Conservation (phyloP, 768 basidiomycete genomes). For the Tulasnella sp. region DNA sequence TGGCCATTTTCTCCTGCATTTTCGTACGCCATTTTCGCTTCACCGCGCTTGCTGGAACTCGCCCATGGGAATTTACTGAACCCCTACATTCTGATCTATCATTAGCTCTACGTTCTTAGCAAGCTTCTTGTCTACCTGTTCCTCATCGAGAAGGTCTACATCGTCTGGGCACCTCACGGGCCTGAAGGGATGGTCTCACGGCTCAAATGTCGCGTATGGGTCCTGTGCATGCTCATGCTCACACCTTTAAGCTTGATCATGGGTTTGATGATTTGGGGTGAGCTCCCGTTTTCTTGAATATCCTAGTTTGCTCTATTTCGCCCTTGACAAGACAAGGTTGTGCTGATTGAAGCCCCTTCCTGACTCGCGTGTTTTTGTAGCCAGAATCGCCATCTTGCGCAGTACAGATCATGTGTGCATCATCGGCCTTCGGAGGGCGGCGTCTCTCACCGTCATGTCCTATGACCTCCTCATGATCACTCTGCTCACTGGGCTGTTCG, state of each 20-base stretch:
- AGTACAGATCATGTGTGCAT: conserved; percentile 12
- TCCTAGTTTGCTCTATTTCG: too few species aligned
- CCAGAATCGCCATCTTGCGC: conserved; percentile 10
- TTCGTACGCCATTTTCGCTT: background rate
- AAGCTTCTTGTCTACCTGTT: conserved; percentile 18
- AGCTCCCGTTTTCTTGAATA: background rate
- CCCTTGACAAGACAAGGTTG: too few species aligned
- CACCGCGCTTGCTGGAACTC: too few species aligned
- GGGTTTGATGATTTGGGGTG: conserved; percentile 5
- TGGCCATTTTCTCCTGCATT: conserved; percentile 18
- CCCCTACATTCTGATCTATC: background rate
- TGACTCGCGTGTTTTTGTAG: background rate
- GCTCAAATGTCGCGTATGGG: background rate
- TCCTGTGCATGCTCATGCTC: conserved; percentile 9
- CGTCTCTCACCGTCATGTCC: conserved; percentile 16
- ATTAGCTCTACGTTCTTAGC: conserved; percentile 8
- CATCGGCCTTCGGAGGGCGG: conserved; percentile 13
- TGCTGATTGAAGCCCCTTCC: too few species aligned
- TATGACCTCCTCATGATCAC: conserved; percentile 19
- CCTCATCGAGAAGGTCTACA: conserved; percentile 16
- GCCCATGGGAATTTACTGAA: background rate
- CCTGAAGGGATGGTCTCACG: background rate
- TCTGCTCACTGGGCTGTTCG: conserved; percentile 19
- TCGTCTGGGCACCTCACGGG: conserved; percentile 9
- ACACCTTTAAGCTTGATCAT: conserved; percentile 7